phyloP scores from a whole-genome alignment of 306 rosid genomes.

The Prunus campanulata region DNA sequence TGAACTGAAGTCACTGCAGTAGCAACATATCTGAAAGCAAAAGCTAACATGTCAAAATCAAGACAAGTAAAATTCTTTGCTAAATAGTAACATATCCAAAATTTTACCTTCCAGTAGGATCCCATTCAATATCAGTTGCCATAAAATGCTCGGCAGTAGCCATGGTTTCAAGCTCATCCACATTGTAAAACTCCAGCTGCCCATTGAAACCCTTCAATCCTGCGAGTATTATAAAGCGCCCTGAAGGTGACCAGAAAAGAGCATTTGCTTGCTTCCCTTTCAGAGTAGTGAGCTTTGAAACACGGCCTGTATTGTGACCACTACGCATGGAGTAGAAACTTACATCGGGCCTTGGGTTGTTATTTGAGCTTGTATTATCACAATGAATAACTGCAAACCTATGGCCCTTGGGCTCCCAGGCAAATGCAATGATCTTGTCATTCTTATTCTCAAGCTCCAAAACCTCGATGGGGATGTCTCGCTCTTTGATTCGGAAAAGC shows the following conservation, averaged over 20 bases:
- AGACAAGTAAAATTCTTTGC: not conserved
- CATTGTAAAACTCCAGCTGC: slow-evolving; percentile 70
- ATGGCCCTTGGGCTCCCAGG: slow-evolving; percentile 96
- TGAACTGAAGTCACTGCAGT: slow-evolving; percentile 89
- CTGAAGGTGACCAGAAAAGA: slow-evolving; percentile 83
- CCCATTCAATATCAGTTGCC: slow-evolving; percentile 89
- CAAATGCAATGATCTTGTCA: slow-evolving; percentile 85
- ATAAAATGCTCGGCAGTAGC: slow-evolving; percentile 74
- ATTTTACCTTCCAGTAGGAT: slow-evolving; percentile 85
- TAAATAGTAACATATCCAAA: not conserved
- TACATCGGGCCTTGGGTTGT: slow-evolving; percentile 70
- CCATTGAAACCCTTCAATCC: slow-evolving; percentile 79
- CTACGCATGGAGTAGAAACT: slow-evolving; percentile 72
- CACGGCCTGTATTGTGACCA: slow-evolving; percentile 60
- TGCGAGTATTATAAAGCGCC: slow-evolving; percentile 69
- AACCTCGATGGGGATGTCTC: slow-evolving; percentile 84
- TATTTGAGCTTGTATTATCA: slow-evolving; percentile 19
- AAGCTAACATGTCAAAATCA: not conserved
- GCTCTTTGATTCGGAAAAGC: slow-evolving; percentile 76
- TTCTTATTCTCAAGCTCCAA: slow-evolving; percentile 85
- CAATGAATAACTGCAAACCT: slow-evolving; percentile 82
- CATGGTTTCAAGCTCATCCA: slow-evolving; percentile 85
- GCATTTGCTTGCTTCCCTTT: slow-evolving; percentile 88
- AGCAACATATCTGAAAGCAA: slow-evolving; percentile 67
- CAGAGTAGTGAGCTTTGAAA: slow-evolving; percentile 72